Evolutionary conservation across 495 filamentous ascomycete genomes (phyloP).

Genomic region (Clohesyomyces aquaticus): DNA sequence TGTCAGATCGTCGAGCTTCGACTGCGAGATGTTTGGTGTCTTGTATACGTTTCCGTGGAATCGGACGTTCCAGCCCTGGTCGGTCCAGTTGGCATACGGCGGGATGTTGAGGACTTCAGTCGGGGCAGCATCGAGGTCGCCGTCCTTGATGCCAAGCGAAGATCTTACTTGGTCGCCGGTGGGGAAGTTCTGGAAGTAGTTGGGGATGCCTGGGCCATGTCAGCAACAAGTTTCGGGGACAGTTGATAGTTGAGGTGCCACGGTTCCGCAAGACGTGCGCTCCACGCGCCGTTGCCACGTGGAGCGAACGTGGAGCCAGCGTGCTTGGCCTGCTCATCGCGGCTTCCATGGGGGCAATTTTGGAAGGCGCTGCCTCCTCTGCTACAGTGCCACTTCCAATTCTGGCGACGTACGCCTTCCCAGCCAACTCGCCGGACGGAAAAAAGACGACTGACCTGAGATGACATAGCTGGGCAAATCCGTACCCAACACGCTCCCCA

Average conservation of each 20-base stretch:
- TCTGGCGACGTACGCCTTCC: no score
- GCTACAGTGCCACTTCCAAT: no score
- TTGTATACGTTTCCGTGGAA: conserved; percentile 83
- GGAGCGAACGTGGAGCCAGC: no score
- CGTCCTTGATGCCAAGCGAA: conserved; percentile 60
- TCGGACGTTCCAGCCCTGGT: conserved; percentile 71
- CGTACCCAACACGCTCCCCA: conserved; percentile 30
- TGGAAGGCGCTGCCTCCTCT: no score
- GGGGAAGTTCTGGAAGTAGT: conserved; percentile 70
- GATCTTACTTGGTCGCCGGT: conserved; percentile 62
- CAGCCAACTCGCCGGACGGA: no score
- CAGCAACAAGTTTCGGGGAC: neutral
- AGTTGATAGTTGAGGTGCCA: no score
- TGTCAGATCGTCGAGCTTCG: conserved; percentile 66
- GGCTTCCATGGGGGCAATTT: no score
- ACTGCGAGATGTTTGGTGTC: conserved; percentile 65
- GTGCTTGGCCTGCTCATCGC: no score
- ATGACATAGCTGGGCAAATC: conserved; percentile 37
- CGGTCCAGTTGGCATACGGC: conserved; percentile 81
- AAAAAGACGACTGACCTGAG: conserved; percentile 26
- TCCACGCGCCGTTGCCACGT: no score
- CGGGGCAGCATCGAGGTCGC: conserved; percentile 61
- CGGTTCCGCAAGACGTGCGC: no score
- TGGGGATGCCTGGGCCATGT: conserved; percentile 51
- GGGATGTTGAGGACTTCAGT: conserved; percentile 75